Evolutionary conservation across 768 basidiomycete species (phyloP).

Genomic region (Phlegmacium glaucopus): DNA sequence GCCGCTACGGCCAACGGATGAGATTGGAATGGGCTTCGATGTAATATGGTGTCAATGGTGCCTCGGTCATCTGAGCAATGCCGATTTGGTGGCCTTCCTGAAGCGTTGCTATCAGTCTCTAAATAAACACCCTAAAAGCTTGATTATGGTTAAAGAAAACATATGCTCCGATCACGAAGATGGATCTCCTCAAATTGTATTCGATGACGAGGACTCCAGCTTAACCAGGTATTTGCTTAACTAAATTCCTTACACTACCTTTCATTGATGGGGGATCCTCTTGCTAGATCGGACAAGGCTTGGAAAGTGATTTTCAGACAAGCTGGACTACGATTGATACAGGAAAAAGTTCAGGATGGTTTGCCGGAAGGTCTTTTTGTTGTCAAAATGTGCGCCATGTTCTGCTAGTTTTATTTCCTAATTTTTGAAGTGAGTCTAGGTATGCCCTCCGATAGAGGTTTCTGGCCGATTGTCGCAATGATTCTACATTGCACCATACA

Average conservation of each 20-base stretch:
- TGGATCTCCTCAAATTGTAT: slow-evolving; percentile 49
- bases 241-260: background rate
- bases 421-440: slow-evolving; percentile 31
- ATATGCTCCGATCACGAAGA: slow-evolving; percentile 57
- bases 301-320: slow-evolving; percentile 75
- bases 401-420: background rate
- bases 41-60: slow-evolving; percentile 98
- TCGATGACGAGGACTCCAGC: slow-evolving; percentile 88
- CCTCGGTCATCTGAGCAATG: slow-evolving; percentile 78
- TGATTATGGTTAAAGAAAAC: slow-evolving; percentile 94
- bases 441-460: slow-evolving; percentile 51
- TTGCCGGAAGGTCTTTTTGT: slow-evolving; percentile 77
- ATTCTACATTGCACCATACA: background rate
- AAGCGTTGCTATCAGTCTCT: slow-evolving; percentile 59
- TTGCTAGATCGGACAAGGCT: slow-evolving; percentile 69
- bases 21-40: slow-evolving; percentile 71
- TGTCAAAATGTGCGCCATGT: slow-evolving; percentile 74
- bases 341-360: slow-evolving; percentile 78
- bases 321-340: slow-evolving; percentile 69
- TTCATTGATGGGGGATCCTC: slow-evolving; percentile 2
- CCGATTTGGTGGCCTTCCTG: slow-evolving; percentile 77
- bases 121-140: slow-evolving; percentile 37
- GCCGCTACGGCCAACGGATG: slow-evolving; percentile 38
- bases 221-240: slow-evolving; percentile 64
- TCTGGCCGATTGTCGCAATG: background rate